Percentiles rank a stretch among this genome's conserved stretches.
phyloP scores from a whole-genome alignment of 2,329 filamentous ascomycete species.

The Phyllosticta ampelicida region DNA sequence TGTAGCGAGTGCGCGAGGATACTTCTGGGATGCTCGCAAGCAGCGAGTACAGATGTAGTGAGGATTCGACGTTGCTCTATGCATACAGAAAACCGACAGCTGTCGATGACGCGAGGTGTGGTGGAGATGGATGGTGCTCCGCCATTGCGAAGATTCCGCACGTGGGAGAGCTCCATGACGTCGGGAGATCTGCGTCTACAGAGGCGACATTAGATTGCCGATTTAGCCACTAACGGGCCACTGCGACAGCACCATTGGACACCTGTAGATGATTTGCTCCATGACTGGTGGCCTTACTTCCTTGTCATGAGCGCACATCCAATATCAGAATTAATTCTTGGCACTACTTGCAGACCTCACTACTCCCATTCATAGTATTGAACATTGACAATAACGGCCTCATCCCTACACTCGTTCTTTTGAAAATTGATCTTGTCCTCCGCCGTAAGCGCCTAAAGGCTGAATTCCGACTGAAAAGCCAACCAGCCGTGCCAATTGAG shows the following conservation, averaged over 20 bases:
- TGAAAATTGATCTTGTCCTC: too few relatives aligned
- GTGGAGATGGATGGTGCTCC: not conserved
- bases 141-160: not conserved
- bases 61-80: not conserved
- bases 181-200: not conserved
- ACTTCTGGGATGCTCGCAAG: conserved; percentile 21
- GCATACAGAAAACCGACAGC: not conserved
- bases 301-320: too few relatives aligned
- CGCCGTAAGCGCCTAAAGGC: too few relatives aligned
- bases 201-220: not conserved
- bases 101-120: not conserved
- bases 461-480: too few relatives aligned
- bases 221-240: not conserved
- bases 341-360: too few relatives aligned
- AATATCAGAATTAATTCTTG: too few relatives aligned
- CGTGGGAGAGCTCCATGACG: conserved; percentile 1
- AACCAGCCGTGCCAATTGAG: too few relatives aligned
- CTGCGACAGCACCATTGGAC: not conserved
- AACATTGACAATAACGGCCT: too few relatives aligned
- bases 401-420: too few relatives aligned
- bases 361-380: too few relatives aligned
- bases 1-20: conserved; percentile 11
- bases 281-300: too few relatives aligned
- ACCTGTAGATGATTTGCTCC: too few relatives aligned
- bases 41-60: conserved; percentile 30